Evolutionary conservation across 2,329 filamentous ascomycete species (phyloP), one percentile per base, ranked within the genome.

Genomic region (Aspergillus versicolor): DNA sequence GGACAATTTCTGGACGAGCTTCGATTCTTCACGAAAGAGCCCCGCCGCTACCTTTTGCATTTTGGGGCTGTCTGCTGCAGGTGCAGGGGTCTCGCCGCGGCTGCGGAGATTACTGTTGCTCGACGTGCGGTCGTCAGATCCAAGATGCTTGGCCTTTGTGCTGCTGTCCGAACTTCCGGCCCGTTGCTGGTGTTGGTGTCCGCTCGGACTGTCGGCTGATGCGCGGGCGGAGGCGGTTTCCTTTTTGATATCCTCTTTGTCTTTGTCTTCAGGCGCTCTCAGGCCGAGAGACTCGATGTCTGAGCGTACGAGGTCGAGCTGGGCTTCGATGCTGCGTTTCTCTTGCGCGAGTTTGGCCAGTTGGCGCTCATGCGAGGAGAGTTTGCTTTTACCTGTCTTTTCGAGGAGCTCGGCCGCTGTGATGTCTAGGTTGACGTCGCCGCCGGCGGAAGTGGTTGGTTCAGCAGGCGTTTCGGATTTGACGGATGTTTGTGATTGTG

Each of bases 271-370:
- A 11, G 46, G 50, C n/a, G 63, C 56, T 37, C 38, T 56, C 17
- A 44, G 58, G 57, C 19, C 64, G 8, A 72, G 63, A 9, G 68
- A 65, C 22, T 73, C 67, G 24, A 72, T 65, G 54, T 75, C 73
- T 17, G 68, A 58, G 17, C 71, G 70, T 27, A 74, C 64, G 12
- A 64, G 65, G 1, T 75, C 71, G 7, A 79, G 63, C 41, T 74
- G 73, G 19, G 66, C 59, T 48, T 78, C 71, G 24, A 77, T 59
- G 41, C 73, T 68, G 43, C 68, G 70, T 64, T 76, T 77, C 24
- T 72, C 70, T n/a, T 74, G 67, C 2, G 73, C 68, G 5, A 79
- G 65, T 56, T 78, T 79, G 38, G 71, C 68, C 15, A 79, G 66
- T n/a, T 78, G 74, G 58, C 76, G 77, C 52, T 77, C 75, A 40